These are phyloP conservation scores for Isatis lusitanica DNA, from an alignment of 441 rosid species.

Conservation along the genomic window DNA sequence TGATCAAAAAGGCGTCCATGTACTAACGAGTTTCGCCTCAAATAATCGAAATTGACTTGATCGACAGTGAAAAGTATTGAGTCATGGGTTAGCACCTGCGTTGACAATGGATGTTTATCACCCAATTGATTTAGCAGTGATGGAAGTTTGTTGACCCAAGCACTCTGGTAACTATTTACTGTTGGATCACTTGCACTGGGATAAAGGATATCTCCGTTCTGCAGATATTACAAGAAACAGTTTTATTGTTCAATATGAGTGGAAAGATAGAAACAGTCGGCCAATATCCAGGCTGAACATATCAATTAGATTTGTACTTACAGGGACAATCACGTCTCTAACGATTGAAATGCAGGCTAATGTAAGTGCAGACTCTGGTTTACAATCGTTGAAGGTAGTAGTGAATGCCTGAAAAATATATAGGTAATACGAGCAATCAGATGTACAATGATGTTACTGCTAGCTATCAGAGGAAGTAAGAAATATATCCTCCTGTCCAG, in stretches of 20 bases:
- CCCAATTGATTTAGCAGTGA: slow-evolving; percentile 57
- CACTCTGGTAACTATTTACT: slow-evolving; percentile 46
- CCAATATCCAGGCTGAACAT: slow-evolving; percentile 14
- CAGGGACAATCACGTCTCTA: slow-evolving; percentile 72
- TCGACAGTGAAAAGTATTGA: slow-evolving; percentile 4
- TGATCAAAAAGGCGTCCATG: slow-evolving; percentile 9
- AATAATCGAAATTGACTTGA: neutral
- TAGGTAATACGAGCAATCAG: neutral
- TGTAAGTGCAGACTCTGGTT: slow-evolving; percentile 63
- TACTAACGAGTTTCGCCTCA: slow-evolving; percentile 2
- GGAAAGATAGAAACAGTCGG: neutral
- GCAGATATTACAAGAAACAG: slow-evolving; percentile 20
- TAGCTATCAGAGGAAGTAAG: neutral
- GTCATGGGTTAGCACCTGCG: slow-evolving; percentile 53
- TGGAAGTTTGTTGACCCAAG: slow-evolving; percentile 81
- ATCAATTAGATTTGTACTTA: slow-evolving; percentile 44
- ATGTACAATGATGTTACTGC: neutral
- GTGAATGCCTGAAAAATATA: slow-evolving; percentile 76
- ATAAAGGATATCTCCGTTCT: slow-evolving; percentile 48
- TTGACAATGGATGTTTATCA: slow-evolving; percentile 54
- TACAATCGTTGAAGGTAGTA: slow-evolving; percentile 60
- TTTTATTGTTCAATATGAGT: neutral
- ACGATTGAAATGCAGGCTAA: slow-evolving; percentile 63
- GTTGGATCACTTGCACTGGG: slow-evolving; percentile 49
- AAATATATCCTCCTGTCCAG: neutral